phyloP scores from a whole-genome alignment of 2,329 filamentous ascomycete species.

The Fusarium graminum region DNA sequence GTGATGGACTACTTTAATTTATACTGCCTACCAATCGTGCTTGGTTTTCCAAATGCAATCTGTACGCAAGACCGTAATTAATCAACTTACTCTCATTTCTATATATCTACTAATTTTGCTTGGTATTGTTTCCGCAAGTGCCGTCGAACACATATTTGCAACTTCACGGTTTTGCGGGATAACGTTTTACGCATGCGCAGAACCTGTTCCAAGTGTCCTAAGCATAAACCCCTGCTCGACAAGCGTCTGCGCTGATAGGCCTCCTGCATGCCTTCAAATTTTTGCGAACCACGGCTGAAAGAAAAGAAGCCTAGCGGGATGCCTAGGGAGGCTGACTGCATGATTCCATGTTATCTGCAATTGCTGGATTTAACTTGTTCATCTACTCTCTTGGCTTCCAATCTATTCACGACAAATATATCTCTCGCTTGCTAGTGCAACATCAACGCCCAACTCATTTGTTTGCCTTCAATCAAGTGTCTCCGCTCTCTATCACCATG shows the following conservation, averaged over 20 bases:
- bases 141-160: neutral
- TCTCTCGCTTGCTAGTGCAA: neutral
- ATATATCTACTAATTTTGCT: neutral
- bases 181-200: constrained; percentile 13
- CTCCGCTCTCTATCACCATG: constrained; percentile 2
- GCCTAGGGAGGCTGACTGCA: neutral
- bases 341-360: neutral
- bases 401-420: neutral
- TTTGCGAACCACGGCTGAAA: constrained; percentile 9
- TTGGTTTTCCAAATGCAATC: neutral
- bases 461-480: neutral
- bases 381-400: neutral
- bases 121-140: neutral
- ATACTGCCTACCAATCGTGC: neutral
- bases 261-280: neutral
- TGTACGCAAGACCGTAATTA: neutral
- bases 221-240: neutral
- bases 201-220: neutral
- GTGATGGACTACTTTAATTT: neutral
- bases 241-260: neutral
- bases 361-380: neutral
- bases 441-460: neutral
- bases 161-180: neutral
- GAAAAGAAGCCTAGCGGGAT: constrained; percentile 6
- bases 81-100: accelerated